Evolutionary conservation across 305 asterid genomes (phyloP).

Genomic region (Striga hermonthica): DNA sequence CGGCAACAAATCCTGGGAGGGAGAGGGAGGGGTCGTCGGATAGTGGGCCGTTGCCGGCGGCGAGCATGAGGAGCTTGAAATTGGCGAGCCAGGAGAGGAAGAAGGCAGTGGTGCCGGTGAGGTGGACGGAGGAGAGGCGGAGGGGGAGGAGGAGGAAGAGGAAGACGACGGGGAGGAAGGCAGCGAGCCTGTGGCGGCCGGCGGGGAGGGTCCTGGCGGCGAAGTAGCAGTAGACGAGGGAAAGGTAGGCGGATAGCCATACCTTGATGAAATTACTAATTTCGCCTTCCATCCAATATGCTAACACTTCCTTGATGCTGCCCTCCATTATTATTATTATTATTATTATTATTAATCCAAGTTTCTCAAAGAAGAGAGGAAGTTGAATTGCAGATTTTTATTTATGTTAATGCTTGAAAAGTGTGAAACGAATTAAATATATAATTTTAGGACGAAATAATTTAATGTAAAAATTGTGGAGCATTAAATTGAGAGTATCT

Average conservation of each 20-base stretch:
- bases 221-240: slow-evolving; percentile 48
- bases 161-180: slow-evolving; percentile 51
- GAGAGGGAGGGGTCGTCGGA: slow-evolving; percentile 37
- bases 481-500: no score
- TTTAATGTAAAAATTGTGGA: no score
- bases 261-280: slow-evolving; percentile 39
- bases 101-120: slow-evolving; percentile 42
- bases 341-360: no score
- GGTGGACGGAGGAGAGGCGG: slow-evolving; percentile 40
- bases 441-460: no score
- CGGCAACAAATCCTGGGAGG: slow-evolving; percentile 42
- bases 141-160: slow-evolving; percentile 60
- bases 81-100: slow-evolving; percentile 69
- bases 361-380: no score
- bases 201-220: slow-evolving; percentile 34
- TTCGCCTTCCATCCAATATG: slow-evolving; percentile 37
- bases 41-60: slow-evolving; percentile 49
- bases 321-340: no score
- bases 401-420: no score
- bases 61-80: slow-evolving; percentile 63
- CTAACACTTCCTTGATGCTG: no score
- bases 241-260: slow-evolving; percentile 44
- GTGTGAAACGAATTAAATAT: no score
- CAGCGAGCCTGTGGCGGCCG: slow-evolving; percentile 47
- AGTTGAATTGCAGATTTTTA: no score